Evolutionary conservation across 371 early-diverging fungal genomes (phyloP), one percentile per base, ranked within the genome.

Genomic region (Mucor ambiguus): DNA sequence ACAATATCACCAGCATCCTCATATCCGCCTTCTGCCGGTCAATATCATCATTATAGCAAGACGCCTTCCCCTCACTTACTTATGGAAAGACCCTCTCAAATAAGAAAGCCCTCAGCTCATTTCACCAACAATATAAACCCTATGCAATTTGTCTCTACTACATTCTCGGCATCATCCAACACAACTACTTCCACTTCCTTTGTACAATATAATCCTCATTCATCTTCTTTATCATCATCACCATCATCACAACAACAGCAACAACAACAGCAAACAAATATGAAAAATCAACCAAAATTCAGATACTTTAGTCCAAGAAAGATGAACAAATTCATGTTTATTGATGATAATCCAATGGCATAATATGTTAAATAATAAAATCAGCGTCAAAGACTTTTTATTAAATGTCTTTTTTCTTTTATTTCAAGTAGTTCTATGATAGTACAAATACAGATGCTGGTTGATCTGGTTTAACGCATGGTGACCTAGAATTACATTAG

Each of bases 231-330:
- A 38, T 37, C 58, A 38, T 37, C 58, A 5, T 32, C 46, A 28
- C 16, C 41, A 22, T 14, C 35, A 35, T 43, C 41, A 46, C 22
- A 26, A 33, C 37, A 35, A 2, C 37, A 26, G 24, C 37, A 35
- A 3, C 37, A 35, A 35, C 41, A 41, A 41, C 41, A 41, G 18
- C 66, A 59, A 59, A 8, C 29, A 44, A 46, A 29, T 29, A 60
- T 35, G 28, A 77, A 77, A 58, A 69, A 68, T 38, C 80, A 79
- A 59, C 65, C 80, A 24, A 75, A 79, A 20, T 81, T 81, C 67
- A 74, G 79, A 37, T 81, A 81, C 55, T 81, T 81, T 58, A 81
- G 79, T 66, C 82, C 82, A 43, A 75, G 76, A 38, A 81, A 78
- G 63, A 75, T 75, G 75, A 81, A 81, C 76, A 79, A 81, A 59